Conservation (phyloP, 345 rosid genomes). For the Hevea brasiliensis region DNA sequence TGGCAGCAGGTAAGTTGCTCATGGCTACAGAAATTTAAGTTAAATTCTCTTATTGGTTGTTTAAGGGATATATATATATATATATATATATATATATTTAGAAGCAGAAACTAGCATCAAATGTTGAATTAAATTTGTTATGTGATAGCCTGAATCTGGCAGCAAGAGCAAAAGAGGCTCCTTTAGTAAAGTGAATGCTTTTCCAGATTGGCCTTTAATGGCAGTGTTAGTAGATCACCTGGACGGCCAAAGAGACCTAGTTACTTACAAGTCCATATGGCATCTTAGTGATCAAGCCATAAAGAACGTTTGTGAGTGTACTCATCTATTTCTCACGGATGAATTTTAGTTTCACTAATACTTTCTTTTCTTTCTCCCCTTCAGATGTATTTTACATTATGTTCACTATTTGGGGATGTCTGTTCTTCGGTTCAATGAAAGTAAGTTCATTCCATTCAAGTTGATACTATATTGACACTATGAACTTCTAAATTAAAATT, state of each 20-base stretch:
- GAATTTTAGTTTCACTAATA: neutral
- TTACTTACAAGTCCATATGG: conserved; percentile 65
- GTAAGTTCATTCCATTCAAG: conserved; percentile 35
- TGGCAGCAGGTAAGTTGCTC: conserved; percentile 40
- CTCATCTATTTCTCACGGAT: neutral
- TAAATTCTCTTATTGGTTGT: neutral
- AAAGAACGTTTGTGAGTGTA: conserved; percentile 70
- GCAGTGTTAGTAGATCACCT: conserved; percentile 77
- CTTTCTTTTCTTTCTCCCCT: neutral
- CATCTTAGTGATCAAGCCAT: conserved; percentile 85
- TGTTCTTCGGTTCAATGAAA: conserved; percentile 77
- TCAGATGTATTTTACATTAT: conserved; percentile 81
- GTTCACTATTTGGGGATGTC: conserved; percentile 94
- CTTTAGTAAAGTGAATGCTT: conserved; percentile 46
- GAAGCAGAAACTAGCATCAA: neutral
- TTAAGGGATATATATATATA: neutral
- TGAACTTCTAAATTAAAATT: no score
- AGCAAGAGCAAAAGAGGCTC: conserved; percentile 34
- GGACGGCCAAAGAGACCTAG: conserved; percentile 66
- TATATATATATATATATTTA: neutral
- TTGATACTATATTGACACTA: no score
- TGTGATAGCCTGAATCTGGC: conserved; percentile 20
- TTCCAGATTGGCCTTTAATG: conserved; percentile 80
- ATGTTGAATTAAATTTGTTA: neutral
- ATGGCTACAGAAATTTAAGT: neutral